Base-by-base conservation (phyloP, 2,329 filamentous ascomycete genomes). In the Lasiodiplodia citricola region DNA sequence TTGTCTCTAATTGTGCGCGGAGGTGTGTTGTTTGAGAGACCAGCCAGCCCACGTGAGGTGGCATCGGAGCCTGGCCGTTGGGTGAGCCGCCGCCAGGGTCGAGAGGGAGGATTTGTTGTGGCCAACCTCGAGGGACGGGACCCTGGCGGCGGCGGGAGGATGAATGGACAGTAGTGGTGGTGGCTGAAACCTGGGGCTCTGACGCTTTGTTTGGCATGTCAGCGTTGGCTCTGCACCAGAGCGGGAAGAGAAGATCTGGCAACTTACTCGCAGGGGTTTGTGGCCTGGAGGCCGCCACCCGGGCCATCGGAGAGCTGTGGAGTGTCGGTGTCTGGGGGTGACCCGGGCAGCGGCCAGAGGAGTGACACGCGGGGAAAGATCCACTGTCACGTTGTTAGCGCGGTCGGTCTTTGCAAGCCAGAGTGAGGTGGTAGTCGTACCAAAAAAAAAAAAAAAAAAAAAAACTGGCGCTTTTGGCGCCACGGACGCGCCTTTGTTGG, bases 91-190 rank as follows among this genome's bases (percentile, higher is more conserved):
- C 44, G 18, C 7, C 18, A 47, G 44, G 44, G 8, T 10, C 44
- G 8, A 11, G 44, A n/a, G 41, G 5, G 7, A 10, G 13, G 7
- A 5, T 21, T 7, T 47, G 44, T 10, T 21, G 41, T 47, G 7
- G 18, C 6, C 44, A 21, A 10, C 18, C n/a, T n/a, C 18, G 8
- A 4, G 8, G 1, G 18, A 0, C 7, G 18, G 44, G n/a, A n/a
- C n/a, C 44, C 44, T 47, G 44, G 44, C 44, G 44, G 44, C 44
- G 44, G 44, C n/a, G 44, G 44, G 44, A 47, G 44, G 44, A 47
- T 7, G 44, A 13, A 47, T n/a, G n/a, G 18, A 8, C 44, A 21
- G 6, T 47, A 4, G 5, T 44, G 41, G 44, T 47, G 44, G 44
- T 21, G 44, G 8, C 21, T 8, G 31, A 10, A 11, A n/a, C 7